Percentiles rank a stretch among this genome's conserved stretches.
Conservation (phyloP, 2,329 filamentous ascomycete genomes). For the Penicillium sp. region DNA sequence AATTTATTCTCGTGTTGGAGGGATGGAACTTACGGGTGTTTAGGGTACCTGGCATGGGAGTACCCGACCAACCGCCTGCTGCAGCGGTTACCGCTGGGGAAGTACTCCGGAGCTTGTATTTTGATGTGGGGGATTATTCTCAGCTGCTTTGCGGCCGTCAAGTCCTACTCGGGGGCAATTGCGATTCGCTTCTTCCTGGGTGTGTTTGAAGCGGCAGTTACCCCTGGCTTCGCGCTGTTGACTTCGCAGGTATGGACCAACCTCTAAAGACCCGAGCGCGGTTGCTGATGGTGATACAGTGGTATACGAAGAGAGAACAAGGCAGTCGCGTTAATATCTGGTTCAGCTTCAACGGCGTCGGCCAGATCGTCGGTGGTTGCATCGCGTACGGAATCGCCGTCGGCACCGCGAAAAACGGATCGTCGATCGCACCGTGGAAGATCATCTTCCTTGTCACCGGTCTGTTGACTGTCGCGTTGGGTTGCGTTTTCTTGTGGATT, state of each 20-base stretch:
- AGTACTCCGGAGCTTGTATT: slow-evolving; percentile 64
- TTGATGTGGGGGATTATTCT: slow-evolving; percentile 63
- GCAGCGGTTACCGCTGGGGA: slow-evolving; percentile 63
- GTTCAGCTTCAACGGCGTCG: slow-evolving; percentile 67
- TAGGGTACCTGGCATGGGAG: slow-evolving; percentile 57
- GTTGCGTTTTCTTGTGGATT: slow-evolving; percentile 50
- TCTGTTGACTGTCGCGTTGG: slow-evolving; percentile 51
- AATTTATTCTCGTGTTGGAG: not conserved
- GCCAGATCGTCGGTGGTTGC: slow-evolving; percentile 62
- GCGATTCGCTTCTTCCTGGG: slow-evolving; percentile 68
- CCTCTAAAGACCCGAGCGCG: not conserved
- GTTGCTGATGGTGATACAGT: slow-evolving; percentile 41
- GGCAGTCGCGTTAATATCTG: slow-evolving; percentile 62
- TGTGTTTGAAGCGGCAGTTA: slow-evolving; percentile 66
- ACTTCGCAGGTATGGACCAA: slow-evolving; percentile 51
- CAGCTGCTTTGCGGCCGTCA: slow-evolving; percentile 61
- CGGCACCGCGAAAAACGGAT: slow-evolving; percentile 55
- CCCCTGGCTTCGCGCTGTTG: slow-evolving; percentile 66
- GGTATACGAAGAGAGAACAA: slow-evolving; percentile 71
- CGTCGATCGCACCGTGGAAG: slow-evolving; percentile 63
- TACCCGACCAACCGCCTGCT: slow-evolving; percentile 65
- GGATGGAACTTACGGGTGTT: not conserved
- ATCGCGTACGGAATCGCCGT: slow-evolving; percentile 64
- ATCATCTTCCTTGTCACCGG: slow-evolving; percentile 58
- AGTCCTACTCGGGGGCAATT: slow-evolving; percentile 60